A percentile compares a stretch with the other conserved stretches of the same genome.
phyloP scores from a whole-genome alignment of 441 rosid species.

The Arabidopsis hybrid region DNA sequence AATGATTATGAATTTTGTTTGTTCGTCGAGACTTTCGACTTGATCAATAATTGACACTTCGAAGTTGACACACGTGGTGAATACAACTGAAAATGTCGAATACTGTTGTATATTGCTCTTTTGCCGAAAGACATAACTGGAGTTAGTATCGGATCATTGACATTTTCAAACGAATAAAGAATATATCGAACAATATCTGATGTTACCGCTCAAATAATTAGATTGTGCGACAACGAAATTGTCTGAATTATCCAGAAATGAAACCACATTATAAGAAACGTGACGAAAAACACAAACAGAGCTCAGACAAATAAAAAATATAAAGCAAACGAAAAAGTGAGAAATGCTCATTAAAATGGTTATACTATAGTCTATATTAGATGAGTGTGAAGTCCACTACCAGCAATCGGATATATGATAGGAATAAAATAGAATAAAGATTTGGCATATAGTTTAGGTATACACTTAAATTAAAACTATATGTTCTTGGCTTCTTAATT shows the following conservation, averaged over 20 bases:
- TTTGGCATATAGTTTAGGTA: conserved; percentile 11
- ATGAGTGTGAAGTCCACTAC: conserved; percentile 34
- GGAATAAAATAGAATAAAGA: neutral
- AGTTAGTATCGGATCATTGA: conserved; percentile 25
- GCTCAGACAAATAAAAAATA: neutral
- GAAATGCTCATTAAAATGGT: neutral
- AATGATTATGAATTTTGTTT: neutral
- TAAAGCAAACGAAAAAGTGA: neutral
- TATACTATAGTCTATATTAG: neutral
- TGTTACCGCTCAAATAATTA: neutral
- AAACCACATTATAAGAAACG: conserved; percentile 1
- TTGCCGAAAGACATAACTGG: neutral
- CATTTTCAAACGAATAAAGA: neutral
- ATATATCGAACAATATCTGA: conserved; percentile 15
- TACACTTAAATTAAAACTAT: neutral
- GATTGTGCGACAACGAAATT: conserved; percentile 3
- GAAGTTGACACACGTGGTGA: conserved; percentile 30
- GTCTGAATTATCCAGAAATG: neutral
- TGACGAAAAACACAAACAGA: conserved; percentile 7
- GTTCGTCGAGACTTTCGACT: neutral
- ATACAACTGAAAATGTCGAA: neutral
- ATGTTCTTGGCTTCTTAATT: conserved; percentile 19
- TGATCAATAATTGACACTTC: neutral
- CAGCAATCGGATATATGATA: neutral
- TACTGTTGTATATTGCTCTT: neutral